phyloP scores from a whole-genome alignment of 1,284 basidiomycete genomes.

The Cryptococcus wingfieldii region DNA sequence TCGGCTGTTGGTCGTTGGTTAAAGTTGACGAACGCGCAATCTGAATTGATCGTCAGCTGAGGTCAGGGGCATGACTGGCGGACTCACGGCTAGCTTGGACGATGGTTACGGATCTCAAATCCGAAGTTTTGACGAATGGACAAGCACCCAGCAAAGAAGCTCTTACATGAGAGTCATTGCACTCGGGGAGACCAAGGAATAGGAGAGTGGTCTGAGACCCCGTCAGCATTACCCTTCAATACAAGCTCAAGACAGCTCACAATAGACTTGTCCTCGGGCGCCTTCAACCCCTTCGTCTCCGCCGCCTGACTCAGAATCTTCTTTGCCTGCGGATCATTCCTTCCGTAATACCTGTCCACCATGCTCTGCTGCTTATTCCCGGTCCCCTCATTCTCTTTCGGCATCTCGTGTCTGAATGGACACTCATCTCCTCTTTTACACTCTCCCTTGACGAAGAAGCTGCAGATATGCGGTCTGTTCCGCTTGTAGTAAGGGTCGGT shows the following conservation, averaged over 20 bases:
- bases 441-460: slow-evolving; percentile 92
- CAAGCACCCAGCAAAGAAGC: slow-evolving; percentile 68
- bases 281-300: slow-evolving; percentile 70
- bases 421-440: slow-evolving; percentile 88
- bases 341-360: slow-evolving; percentile 84
- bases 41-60: slow-evolving; percentile 35
- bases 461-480: slow-evolving; percentile 89
- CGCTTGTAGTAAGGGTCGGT: slow-evolving; percentile 96
- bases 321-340: slow-evolving; percentile 82
- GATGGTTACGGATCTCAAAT: slow-evolving; percentile 74
- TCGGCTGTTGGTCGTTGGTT: slow-evolving; percentile 75
- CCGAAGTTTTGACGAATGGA: slow-evolving; percentile 64
- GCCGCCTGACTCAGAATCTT: slow-evolving; percentile 76
- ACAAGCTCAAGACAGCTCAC: slow-evolving; percentile 54
- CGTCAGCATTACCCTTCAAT: not conserved
- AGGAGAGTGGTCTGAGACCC: slow-evolving; percentile 76
- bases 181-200: slow-evolving; percentile 73
- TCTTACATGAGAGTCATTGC: slow-evolving; percentile 72
- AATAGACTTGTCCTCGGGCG: slow-evolving; percentile 81
- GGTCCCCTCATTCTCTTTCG: slow-evolving; percentile 72
- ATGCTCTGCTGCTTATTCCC: slow-evolving; percentile 68
- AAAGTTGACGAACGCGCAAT: slow-evolving; percentile 97
- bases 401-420: slow-evolving; percentile 92
- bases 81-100: slow-evolving; percentile 56
- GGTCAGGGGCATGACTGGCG: not conserved